Conservation (phyloP, 805 yeast genomes). For the Metschnikowia colocasiae region DNA sequence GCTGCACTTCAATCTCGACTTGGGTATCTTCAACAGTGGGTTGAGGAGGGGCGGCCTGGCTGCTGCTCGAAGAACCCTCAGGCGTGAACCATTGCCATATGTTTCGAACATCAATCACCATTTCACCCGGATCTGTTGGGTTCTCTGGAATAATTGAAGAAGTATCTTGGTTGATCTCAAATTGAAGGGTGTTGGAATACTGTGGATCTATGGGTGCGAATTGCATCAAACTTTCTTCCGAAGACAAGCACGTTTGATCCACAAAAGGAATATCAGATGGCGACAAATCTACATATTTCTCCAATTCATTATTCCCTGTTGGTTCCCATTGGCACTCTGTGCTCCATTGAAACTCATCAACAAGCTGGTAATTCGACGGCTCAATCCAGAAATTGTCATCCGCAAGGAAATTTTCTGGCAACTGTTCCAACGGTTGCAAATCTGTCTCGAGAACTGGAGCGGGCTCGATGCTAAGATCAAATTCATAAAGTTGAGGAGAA, state of each 20-base stretch:
- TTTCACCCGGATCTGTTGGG: not conserved
- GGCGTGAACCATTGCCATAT: constrained; percentile 1
- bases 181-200: not conserved
- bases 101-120: not conserved
- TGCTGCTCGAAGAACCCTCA: not conserved
- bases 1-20: not conserved
- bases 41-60: not conserved
- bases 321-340: not conserved
- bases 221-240: not conserved
- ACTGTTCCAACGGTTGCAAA: not conserved
- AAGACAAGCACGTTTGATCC: not conserved
- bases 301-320: not conserved
- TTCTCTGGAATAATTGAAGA: not conserved
- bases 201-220: not conserved
- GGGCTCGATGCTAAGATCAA: not conserved
- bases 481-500: not conserved
- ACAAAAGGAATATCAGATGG: not conserved
- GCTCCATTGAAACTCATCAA: not conserved
- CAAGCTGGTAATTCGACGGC: not conserved
- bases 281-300: not conserved
- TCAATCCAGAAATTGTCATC: not conserved
- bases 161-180: not conserved
- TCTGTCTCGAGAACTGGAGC: not conserved
- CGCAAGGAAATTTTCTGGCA: not conserved
- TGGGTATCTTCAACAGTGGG: not conserved